Evolutionary conservation across 139 green algal genomes (phyloP), one percentile per base, ranked within the genome.

Genomic region (Spirogloea muscicola): DNA sequence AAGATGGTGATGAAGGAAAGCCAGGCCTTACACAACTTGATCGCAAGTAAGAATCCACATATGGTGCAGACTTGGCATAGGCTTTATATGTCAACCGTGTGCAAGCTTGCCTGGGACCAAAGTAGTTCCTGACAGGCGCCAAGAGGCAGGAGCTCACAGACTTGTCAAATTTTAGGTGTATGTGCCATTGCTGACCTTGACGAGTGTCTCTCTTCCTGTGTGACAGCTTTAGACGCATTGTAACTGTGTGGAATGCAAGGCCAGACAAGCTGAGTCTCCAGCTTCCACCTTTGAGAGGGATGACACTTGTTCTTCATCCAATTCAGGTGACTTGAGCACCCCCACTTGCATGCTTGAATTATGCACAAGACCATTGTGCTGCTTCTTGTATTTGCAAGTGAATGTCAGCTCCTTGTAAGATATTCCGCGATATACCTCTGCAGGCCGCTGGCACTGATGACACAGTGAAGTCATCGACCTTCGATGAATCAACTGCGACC

Each of bases 21-120:
- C 40, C 41, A 27, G 34, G 38, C 9, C 27, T 78, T 10, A 21
- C 59, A 37, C 40, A 62, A 46, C 49, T 80, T 9, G 39, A 65
- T 44, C 9, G 37, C 36, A 49, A 69, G 69, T 70, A 52, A 70
- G 69, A 27, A 9, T 46, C 13, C 40, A 25, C 49, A 44, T 65
- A 5, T 6, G 6, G 48, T 72, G 6, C 16, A 18, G 18, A 10
- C 65, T 43, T 74, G 29, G 10, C 43, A 37, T 57, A 25, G 49
- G 42, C 18, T n/a, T n/a, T n/a, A n/a, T n/a, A n/a, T n/a, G n/a
- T n/a, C n/a, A n/a, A n/a, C n/a, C n/a, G n/a, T n/a, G n/a, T n/a
- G n/a, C n/a, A n/a, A n/a, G n/a, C n/a, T n/a, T n/a, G n/a, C n/a
- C n/a, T n/a, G n/a, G n/a, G n/a, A n/a, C n/a, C n/a, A n/a, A n/a